Evolutionary conservation across 306 rosid genomes (phyloP), one percentile per base, ranked within the genome.

Genomic region (Fagus crenata): DNA sequence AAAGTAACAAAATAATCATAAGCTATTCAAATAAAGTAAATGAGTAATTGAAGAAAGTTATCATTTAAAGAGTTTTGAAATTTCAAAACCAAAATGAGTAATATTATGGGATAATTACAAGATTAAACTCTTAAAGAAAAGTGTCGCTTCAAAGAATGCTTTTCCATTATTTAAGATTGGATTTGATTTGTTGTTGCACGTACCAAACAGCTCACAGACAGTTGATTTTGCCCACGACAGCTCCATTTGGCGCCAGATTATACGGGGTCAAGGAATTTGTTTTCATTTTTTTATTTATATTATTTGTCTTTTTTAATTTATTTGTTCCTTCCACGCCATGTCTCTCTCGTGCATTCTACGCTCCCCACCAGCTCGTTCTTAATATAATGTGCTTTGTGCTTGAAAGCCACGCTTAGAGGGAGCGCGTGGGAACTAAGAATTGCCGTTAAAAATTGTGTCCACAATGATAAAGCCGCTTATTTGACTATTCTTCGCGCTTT

Each of bases 171-270:
- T 32, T 32, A 61, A 61, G 12, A 36, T 11, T 13, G 18, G 71
- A 60, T 42, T 41, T 75, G 82, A 77, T 73, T 73, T 59, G 67
- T 3, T 73, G 46, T 18, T 14, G 55, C 64, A 59, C 72, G 73
- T 74, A 77, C 77, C 40, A 4, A 84, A 84, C 81, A 86, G 84
- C 87, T 81, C 83, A 86, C 49, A 42, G n/a, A 72, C 72, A 74
- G 77, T 76, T 53, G 86, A 49, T 70, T 41, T 49, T 73, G 79
- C 79, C 28, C 88, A 81, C 81, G 80, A 77, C 79, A 54, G 74
- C 82, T 84, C 90, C 91, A 84, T 80, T 86, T 82, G 89, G 88
- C 87, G 68, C 73, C 81, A 76, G 63, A 72, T 14, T 8, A 22
- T 15, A 5, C 32, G 54, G 22, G 11, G 17, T 11, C 3, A 5